Percentiles rank a stretch among this genome's conserved stretches.
Evolutionary conservation across 495 filamentous ascomycete genomes (phyloP).

Genomic region (Alectoria sarmentosa): DNA sequence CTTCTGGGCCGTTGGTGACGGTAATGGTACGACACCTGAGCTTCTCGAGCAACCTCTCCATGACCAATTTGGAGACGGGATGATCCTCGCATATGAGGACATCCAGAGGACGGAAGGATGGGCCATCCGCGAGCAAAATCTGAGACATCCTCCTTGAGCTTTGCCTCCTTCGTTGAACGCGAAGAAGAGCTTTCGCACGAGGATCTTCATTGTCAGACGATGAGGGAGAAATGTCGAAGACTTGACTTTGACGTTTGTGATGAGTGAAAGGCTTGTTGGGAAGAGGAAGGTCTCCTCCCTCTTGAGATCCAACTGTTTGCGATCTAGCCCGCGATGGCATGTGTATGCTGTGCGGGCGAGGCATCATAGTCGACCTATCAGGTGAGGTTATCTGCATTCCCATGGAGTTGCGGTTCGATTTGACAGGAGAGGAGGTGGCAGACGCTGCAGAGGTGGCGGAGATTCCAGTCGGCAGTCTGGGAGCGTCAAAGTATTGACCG

Average conservation of each 20-base stretch:
- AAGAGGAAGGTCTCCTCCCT: slow-evolving; percentile 62
- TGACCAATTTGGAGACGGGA: slow-evolving; percentile 91
- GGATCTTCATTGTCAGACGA: slow-evolving; percentile 97
- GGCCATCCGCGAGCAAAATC: slow-evolving; percentile 72
- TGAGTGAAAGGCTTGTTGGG: slow-evolving; percentile 63
- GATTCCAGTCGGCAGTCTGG: slow-evolving; percentile 50
- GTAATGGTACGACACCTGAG: slow-evolving; percentile 92
- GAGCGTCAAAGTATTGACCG: slow-evolving; percentile 64
- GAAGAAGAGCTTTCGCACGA: slow-evolving; percentile 81
- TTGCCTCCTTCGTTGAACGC: slow-evolving; percentile 85
- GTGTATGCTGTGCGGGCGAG: slow-evolving; percentile 40
- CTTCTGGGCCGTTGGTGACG: slow-evolving; percentile 80
- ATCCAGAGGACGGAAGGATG: slow-evolving; percentile 83
- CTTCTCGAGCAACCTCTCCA: slow-evolving; percentile 95
- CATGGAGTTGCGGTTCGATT: slow-evolving; percentile 53
- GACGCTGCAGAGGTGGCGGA: slow-evolving; percentile 57
- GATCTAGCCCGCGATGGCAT: slow-evolving; percentile 61
- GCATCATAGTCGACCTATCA: slow-evolving; percentile 39
- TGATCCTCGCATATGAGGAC: slow-evolving; percentile 97
- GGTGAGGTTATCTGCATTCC: slow-evolving; percentile 40
- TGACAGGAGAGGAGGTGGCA: slow-evolving; percentile 70
- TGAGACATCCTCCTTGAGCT: slow-evolving; percentile 89
- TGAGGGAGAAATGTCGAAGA: slow-evolving; percentile 93
- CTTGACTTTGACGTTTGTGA: slow-evolving; percentile 85
- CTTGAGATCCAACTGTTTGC: slow-evolving; percentile 89